phyloP scores from a whole-genome alignment of 192 early-diverging fungal genomes.

The Podila epigama region DNA sequence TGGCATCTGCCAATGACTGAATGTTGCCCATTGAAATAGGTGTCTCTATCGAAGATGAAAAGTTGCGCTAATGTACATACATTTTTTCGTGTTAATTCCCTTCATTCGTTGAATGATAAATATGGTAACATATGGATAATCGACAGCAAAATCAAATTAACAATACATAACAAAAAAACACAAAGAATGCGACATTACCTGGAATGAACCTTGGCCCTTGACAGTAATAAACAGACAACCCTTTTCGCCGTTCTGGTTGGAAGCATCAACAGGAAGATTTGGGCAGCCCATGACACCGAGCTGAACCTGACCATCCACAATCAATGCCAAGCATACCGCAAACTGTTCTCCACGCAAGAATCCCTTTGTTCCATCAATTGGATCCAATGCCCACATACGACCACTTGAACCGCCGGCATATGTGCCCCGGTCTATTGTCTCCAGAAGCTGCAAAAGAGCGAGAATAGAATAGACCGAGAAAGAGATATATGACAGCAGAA shows the following conservation, averaged over 20 bases:
- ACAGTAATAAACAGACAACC: conserved; percentile 90
- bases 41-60: conserved; percentile 61
- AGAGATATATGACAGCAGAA: too few species aligned
- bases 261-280: conserved; percentile 71
- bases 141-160: neutral
- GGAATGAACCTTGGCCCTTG: conserved; percentile 89
- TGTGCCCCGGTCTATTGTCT: conserved; percentile 91
- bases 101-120: neutral
- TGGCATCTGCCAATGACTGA: conserved; percentile 62
- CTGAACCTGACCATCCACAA: conserved; percentile 87
- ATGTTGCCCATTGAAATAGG: conserved; percentile 69
- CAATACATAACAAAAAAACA: neutral
- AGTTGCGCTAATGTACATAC: conserved; percentile 56
- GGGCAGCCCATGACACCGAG: conserved; percentile 92
- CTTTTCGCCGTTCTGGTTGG: conserved; percentile 66
- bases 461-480: too few species aligned
- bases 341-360: conserved; percentile 98
- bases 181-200: conserved; percentile 57
- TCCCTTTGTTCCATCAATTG: conserved; percentile 98
- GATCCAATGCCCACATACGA: conserved; percentile 86
- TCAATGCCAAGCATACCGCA: conserved; percentile 93
- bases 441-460: conserved; percentile 62
- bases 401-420: conserved; percentile 80
- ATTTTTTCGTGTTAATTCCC: neutral
- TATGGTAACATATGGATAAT: neutral